A percentile compares a stretch with the other conserved stretches of the same genome.
Evolutionary conservation across 495 filamentous ascomycete species (phyloP).

Genomic region (Corynascus novoguineensis): DNA sequence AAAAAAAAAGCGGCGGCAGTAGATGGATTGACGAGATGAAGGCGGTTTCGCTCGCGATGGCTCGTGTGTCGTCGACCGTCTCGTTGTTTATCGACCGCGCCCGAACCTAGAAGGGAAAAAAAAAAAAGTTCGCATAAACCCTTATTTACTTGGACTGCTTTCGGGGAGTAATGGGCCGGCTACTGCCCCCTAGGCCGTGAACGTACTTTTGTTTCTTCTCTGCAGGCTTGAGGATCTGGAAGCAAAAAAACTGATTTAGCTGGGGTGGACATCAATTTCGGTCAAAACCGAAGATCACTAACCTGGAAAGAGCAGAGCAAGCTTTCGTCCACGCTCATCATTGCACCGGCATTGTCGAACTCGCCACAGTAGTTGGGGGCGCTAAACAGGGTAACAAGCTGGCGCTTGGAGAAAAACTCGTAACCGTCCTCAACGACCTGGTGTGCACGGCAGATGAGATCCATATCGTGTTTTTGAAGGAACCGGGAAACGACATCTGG

Average conservation of each 20-base stretch:
- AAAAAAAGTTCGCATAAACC: slow-evolving; percentile 72
- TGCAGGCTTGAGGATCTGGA: slow-evolving; percentile 94
- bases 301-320: slow-evolving; percentile 99
- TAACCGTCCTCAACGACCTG: slow-evolving; percentile 99
- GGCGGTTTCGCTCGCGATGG: slow-evolving; percentile 15
- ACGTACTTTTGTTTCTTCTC: slow-evolving; percentile 99
- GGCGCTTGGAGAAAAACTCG: slow-evolving; percentile 98
- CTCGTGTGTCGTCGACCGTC: slow-evolving; percentile 17
- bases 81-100: slow-evolving; percentile 64
- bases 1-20: slow-evolving; percentile 22
- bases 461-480: slow-evolving; percentile 99
- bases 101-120: slow-evolving; percentile 90
- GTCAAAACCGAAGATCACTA: slow-evolving; percentile 30
- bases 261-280: background rate
- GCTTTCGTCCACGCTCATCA: slow-evolving; percentile 99
- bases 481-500: slow-evolving; percentile 98
- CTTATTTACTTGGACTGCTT: slow-evolving; percentile 78
- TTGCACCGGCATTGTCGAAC: slow-evolving; percentile 98
- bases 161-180: slow-evolving; percentile 81
- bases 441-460: slow-evolving; percentile 96
- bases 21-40: slow-evolving; percentile 19
- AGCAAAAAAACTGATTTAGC: slow-evolving; percentile 20
- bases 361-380: slow-evolving; percentile 99
- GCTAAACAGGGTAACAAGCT: slow-evolving; percentile 95
- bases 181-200: slow-evolving; percentile 75